Conservation (phyloP, 768 basidiomycete genomes). For the Pleurotus platypus region DNA sequence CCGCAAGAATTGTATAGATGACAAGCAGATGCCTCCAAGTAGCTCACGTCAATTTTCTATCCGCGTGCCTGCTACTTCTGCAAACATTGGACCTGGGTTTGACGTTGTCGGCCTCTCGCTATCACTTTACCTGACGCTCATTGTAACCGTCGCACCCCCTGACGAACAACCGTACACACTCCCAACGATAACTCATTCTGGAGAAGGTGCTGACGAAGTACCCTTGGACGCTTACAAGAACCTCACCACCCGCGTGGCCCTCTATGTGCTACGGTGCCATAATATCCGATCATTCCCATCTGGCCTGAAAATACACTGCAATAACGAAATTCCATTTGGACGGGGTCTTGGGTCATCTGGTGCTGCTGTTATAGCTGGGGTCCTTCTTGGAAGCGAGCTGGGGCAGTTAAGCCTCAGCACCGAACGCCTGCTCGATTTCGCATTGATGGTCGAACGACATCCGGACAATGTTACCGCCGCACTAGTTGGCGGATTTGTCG, state of each 20-base stretch:
- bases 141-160: slow-evolving; percentile 40
- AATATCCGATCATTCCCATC: slow-evolving; percentile 71
- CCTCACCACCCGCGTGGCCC: slow-evolving; percentile 92
- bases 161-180: slow-evolving; percentile 27
- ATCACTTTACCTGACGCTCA: slow-evolving; percentile 77
- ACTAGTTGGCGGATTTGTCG: slow-evolving; percentile 94
- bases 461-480: slow-evolving; percentile 99
- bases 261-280: slow-evolving; percentile 96
- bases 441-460: slow-evolving; percentile 98
- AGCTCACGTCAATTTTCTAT: slow-evolving; percentile 53
- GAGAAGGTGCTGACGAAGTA: slow-evolving; percentile 88
- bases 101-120: slow-evolving; percentile 99
- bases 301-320: slow-evolving; percentile 66
- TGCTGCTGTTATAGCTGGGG: slow-evolving; percentile 98
- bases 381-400: slow-evolving; percentile 83
- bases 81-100: slow-evolving; percentile 98
- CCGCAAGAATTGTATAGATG: background rate
- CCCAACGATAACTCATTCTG: slow-evolving; percentile 74
- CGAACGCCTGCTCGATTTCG: slow-evolving; percentile 86
- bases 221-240: slow-evolving; percentile 96
- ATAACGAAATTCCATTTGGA: slow-evolving; percentile 97
- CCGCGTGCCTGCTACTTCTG: slow-evolving; percentile 93
- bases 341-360: slow-evolving; percentile 97
- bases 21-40: slow-evolving; percentile 8
- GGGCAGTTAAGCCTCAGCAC: slow-evolving; percentile 67